Percentiles rank a stretch among this genome's conserved stretches.
phyloP scores from a whole-genome alignment of 306 rosid species.

The Vigna mungo region DNA sequence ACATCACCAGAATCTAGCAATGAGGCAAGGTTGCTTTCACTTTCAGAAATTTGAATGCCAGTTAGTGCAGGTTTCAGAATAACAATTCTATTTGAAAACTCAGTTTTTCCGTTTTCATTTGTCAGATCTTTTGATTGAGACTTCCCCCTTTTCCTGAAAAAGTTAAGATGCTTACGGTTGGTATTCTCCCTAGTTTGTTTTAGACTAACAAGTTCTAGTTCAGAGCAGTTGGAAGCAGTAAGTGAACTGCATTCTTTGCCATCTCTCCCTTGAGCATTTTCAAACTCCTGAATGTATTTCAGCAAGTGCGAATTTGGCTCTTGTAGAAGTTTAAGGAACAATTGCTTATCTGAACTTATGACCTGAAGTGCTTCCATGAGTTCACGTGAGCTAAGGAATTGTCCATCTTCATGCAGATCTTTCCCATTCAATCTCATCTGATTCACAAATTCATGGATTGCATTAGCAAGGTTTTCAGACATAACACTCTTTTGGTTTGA shows the following conservation, averaged over 20 bases:
- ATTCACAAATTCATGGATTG: conserved; percentile 63
- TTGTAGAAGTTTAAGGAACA: conserved; percentile 69
- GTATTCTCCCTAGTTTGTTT: conserved; percentile 62
- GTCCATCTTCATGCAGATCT: conserved; percentile 63
- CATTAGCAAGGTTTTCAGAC: conserved; percentile 67
- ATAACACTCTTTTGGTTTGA: conserved; percentile 54
- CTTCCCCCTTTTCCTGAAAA: conserved; percentile 76
- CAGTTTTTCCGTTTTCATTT: conserved; percentile 53
- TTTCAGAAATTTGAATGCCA: conserved; percentile 52
- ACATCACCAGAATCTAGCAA: conserved; percentile 51
- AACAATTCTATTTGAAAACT: conserved; percentile 74
- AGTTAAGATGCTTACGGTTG: conserved; percentile 62
- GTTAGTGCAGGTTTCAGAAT: conserved; percentile 77
- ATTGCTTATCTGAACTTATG: conserved; percentile 79
- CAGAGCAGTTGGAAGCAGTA: conserved; percentile 53
- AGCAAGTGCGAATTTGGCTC: conserved; percentile 76
- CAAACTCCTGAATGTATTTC: conserved; percentile 72
- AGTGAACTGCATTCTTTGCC: conserved; percentile 53
- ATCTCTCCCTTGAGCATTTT: conserved; percentile 48
- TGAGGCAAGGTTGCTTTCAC: conserved; percentile 47
- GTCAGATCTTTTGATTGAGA: conserved; percentile 57
- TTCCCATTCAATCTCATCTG: conserved; percentile 65
- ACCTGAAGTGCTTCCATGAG: conserved; percentile 73
- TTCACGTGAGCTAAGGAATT: conserved; percentile 59
- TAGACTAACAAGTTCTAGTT: conserved; percentile 50